A percentile compares a stretch with the other conserved stretches of the same genome.
Conservation (phyloP, 192 early-diverging fungal genomes). For the Dimargaris cristalligena region DNA sequence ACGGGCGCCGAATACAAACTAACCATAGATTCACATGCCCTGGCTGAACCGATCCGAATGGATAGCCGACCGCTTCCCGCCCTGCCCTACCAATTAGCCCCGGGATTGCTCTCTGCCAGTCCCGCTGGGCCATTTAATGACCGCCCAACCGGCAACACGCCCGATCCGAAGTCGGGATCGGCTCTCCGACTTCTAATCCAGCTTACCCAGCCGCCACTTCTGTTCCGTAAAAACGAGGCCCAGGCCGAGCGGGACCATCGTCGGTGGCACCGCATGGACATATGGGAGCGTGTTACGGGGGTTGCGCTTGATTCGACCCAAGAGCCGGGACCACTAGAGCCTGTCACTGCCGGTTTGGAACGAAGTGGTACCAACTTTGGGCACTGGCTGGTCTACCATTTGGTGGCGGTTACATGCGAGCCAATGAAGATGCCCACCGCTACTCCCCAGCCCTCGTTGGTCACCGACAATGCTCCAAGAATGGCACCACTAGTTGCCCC, state of each 20-base stretch:
- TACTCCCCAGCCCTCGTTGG: not conserved
- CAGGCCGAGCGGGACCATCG: not conserved
- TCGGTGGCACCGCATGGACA: not conserved
- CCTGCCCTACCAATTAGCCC: not conserved
- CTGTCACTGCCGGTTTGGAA: not conserved
- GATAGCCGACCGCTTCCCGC: not conserved
- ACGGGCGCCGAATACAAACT: too few relatives aligned
- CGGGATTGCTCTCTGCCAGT: not conserved
- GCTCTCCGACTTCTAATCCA: too few relatives aligned
- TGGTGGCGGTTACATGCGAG: not conserved
- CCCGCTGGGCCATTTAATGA: not conserved
- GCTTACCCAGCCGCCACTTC: not conserved
- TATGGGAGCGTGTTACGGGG: not conserved
- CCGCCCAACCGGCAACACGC: not conserved
- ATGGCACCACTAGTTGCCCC: not conserved
- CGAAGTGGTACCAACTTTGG: not conserved
- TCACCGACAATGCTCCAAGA: not conserved
- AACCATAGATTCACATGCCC: too few relatives aligned
- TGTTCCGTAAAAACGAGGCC: not conserved
- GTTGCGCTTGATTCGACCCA: not conserved
- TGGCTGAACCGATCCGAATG: not conserved
- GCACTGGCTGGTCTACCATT: conserved; percentile 1
- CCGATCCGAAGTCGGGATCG: not conserved
- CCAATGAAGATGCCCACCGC: not conserved
- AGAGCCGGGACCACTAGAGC: not conserved